phyloP scores from a whole-genome alignment of 2,329 filamentous ascomycete genomes.

The Cordyceps javanica region DNA sequence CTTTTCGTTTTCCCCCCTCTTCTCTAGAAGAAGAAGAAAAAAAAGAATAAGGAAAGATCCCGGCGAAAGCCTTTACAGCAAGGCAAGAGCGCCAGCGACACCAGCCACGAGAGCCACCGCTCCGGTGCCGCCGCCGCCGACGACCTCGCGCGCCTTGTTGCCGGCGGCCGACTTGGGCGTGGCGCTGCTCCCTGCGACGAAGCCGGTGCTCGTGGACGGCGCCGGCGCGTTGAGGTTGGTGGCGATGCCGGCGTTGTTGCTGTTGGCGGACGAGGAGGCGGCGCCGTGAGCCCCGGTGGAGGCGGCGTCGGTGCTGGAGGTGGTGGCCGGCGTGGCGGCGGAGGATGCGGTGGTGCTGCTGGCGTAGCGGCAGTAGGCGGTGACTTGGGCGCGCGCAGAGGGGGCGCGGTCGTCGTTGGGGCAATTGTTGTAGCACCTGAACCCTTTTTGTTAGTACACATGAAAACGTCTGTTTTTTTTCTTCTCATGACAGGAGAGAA shows the following conservation, averaged over 20 bases:
- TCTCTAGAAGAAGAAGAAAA: too few species aligned
- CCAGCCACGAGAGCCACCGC: constrained; percentile 28
- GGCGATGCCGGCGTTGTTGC: constrained; percentile 18
- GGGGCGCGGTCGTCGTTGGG: constrained; percentile 38
- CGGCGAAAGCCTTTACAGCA: constrained; percentile 33
- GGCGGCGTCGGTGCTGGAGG: constrained; percentile 20
- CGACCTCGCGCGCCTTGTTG: constrained; percentile 25
- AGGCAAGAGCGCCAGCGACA: constrained; percentile 31
- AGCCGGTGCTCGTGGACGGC: constrained; percentile 21
- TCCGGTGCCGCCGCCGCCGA: constrained; percentile 24
- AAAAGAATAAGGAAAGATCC: too few species aligned
- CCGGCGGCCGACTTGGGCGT: constrained; percentile 20
- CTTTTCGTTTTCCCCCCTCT: too few species aligned
- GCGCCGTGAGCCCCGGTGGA: constrained; percentile 17
- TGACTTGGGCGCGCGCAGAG: constrained; percentile 33
- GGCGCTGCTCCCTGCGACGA: constrained; percentile 4
- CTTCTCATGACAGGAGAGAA: background rate
- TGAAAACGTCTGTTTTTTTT: constrained; percentile 14
- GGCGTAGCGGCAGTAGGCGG: constrained; percentile 40
- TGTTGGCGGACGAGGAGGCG: constrained; percentile 14
- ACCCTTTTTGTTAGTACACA: background rate
- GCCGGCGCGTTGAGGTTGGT: constrained; percentile 17
- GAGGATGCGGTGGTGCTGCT: constrained; percentile 26
- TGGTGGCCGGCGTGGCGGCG: background rate
- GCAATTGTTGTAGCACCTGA: constrained; percentile 52